Evolutionary conservation across 2,329 filamentous ascomycete genomes (phyloP).

Genomic region (Remersonia thermophila): DNA sequence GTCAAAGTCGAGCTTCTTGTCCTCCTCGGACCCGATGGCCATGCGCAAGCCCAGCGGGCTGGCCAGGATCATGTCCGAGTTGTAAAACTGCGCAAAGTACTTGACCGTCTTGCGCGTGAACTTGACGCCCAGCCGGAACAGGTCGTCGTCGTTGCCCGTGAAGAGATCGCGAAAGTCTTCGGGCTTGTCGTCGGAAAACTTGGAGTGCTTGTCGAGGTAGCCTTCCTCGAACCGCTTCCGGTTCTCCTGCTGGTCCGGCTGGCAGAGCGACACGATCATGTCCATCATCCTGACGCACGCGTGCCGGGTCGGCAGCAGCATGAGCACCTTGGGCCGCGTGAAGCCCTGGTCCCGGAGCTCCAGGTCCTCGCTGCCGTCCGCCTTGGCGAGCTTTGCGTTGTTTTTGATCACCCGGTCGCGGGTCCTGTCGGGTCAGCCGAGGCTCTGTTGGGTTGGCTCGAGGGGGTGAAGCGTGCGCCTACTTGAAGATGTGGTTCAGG

Average conservation of each 20-base stretch:
- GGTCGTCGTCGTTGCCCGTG: slow-evolving; percentile 90
- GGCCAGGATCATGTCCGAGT: slow-evolving; percentile 85
- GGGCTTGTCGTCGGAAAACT: slow-evolving; percentile 61
- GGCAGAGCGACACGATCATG: slow-evolving; percentile 60
- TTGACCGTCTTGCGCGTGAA: slow-evolving; percentile 94
- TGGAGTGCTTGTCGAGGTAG: slow-evolving; percentile 58
- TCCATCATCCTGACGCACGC: slow-evolving; percentile 71
- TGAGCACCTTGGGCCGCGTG: slow-evolving; percentile 83
- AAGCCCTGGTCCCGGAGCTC: slow-evolving; percentile 90
- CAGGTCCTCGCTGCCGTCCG: slow-evolving; percentile 49
- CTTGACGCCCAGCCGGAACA: slow-evolving; percentile 91
- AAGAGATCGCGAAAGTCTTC: slow-evolving; percentile 85
- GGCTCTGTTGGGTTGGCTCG: too few species aligned
- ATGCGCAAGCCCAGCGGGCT: slow-evolving; percentile 83
- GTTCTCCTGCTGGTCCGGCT: slow-evolving; percentile 88
- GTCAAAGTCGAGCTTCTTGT: slow-evolving; percentile 60
- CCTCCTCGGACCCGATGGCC: slow-evolving; percentile 69
- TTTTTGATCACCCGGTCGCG: slow-evolving; percentile 88
- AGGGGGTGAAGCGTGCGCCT: too few species aligned
- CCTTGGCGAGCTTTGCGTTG: slow-evolving; percentile 63
- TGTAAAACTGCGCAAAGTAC: slow-evolving; percentile 91
- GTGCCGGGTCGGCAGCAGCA: slow-evolving; percentile 79
- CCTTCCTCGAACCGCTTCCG: slow-evolving; percentile 81
- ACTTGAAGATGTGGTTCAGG: slow-evolving; percentile 86
- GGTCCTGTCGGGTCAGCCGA: slow-evolving; percentile 42